Conservation (phyloP, 257 asterid genomes). For the Solanum pennellii region DNA sequence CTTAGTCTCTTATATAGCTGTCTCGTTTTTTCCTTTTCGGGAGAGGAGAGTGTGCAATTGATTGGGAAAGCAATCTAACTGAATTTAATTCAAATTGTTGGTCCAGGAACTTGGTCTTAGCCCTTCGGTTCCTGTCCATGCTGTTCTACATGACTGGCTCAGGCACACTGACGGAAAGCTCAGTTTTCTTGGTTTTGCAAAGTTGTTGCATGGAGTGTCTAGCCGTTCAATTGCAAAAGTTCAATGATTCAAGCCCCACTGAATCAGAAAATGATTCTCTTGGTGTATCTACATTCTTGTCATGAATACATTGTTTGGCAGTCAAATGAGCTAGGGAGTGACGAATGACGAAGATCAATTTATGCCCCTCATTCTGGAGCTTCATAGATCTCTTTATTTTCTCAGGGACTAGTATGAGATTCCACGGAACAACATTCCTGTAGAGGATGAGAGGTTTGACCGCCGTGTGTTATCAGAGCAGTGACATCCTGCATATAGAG, state of each 20-base stretch:
- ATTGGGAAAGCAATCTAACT: not conserved
- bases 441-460: not conserved
- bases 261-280: conserved; percentile 30
- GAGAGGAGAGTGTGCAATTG: not conserved
- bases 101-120: conserved; percentile 86
- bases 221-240: conserved; percentile 58
- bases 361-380: not conserved
- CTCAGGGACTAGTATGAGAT: not conserved
- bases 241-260: conserved; percentile 49
- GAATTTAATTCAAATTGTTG: not conserved
- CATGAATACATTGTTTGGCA: not conserved
- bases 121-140: conserved; percentile 74
- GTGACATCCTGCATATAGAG: not conserved
- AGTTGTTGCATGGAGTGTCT: conserved; percentile 68
- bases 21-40: not conserved
- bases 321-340: not conserved
- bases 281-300: not conserved
- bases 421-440: not conserved
- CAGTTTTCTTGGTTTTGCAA: conserved; percentile 74
- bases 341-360: not conserved
- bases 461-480: not conserved
- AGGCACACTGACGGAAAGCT: conserved; percentile 83
- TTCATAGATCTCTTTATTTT: not conserved
- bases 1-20: not conserved
- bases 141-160: conserved; percentile 85